Conservation (phyloP, 2,329 filamentous ascomycete species). For the Rosellinia necatrix region DNA sequence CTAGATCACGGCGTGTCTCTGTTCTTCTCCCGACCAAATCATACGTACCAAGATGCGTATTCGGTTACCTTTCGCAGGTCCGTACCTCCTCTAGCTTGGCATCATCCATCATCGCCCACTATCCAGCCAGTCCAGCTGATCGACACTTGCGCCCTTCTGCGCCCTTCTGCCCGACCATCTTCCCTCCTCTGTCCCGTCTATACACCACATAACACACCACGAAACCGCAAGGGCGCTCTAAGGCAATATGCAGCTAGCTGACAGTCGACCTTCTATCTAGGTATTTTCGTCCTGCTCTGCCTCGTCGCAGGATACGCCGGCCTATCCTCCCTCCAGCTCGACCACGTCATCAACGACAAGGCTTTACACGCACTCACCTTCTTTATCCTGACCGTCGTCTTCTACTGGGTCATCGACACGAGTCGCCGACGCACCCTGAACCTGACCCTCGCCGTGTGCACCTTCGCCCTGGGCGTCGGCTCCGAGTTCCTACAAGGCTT, state of each 20-base stretch:
- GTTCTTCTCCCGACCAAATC: conserved; percentile 15
- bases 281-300: conserved; percentile 71
- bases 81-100: conserved; percentile 39
- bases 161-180: background rate
- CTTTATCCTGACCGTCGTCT: conserved; percentile 82
- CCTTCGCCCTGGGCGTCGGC: conserved; percentile 69
- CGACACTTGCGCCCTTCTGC: background rate
- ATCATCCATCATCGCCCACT: too few species aligned
- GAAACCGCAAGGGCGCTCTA: too few species aligned
- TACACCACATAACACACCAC: background rate
- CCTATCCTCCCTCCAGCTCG: conserved; percentile 67
- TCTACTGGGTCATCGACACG: conserved; percentile 98
- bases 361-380: conserved; percentile 85
- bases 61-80: conserved; percentile 86
- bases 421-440: conserved; percentile 83
- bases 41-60: conserved; percentile 69
- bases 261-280: conserved; percentile 49
- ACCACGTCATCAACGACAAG: conserved; percentile 79
- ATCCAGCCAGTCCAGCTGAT: background rate
- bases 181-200: too few species aligned
- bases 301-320: conserved; percentile 79
- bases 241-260: conserved; percentile 3
- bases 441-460: conserved; percentile 81
- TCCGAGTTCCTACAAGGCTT: conserved; percentile 78
- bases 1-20: conserved; percentile 18